phyloP scores from a whole-genome alignment of 139 green algal species.

The Parachlorella kessleri region DNA sequence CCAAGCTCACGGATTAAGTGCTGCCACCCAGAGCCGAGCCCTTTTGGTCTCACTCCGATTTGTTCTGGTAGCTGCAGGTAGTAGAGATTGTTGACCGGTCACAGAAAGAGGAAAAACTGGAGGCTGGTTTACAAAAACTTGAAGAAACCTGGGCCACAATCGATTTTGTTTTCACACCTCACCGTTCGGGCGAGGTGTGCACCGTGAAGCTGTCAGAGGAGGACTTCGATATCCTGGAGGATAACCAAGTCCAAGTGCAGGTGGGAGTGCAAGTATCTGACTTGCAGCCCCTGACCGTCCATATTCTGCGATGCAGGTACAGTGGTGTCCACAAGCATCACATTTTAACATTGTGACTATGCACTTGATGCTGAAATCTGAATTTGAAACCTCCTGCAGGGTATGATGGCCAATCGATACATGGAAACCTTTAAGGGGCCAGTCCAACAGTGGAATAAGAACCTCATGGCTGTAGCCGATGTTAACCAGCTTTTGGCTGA shows the following conservation, averaged over 20 bases:
- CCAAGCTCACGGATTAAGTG: no score
- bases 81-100: constrained; percentile 88
- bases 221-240: constrained; percentile 87
- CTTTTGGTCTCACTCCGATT: no score
- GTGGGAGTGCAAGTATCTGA: neutral
- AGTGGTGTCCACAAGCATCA: no score
- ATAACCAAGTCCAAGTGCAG: constrained; percentile 87
- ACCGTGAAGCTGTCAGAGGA: constrained; percentile 87
- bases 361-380: no score
- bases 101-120: constrained; percentile 23
- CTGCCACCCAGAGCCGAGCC: no score
- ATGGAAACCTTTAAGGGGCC: constrained; percentile 85
- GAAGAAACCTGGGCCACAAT: constrained; percentile 77
- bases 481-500: constrained; percentile 84
- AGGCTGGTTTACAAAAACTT: constrained; percentile 40
- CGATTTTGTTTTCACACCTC: constrained; percentile 76
- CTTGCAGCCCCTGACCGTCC: no score
- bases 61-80: no score
- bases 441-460: constrained; percentile 61
- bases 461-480: constrained; percentile 87
- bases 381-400: constrained; percentile 64
- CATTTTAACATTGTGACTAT: no score
- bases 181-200: constrained; percentile 74
- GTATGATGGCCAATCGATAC: constrained; percentile 93
- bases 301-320: no score